Conservation (phyloP, 176 grass and related monocot species). For the Aegilops umbellulata region DNA sequence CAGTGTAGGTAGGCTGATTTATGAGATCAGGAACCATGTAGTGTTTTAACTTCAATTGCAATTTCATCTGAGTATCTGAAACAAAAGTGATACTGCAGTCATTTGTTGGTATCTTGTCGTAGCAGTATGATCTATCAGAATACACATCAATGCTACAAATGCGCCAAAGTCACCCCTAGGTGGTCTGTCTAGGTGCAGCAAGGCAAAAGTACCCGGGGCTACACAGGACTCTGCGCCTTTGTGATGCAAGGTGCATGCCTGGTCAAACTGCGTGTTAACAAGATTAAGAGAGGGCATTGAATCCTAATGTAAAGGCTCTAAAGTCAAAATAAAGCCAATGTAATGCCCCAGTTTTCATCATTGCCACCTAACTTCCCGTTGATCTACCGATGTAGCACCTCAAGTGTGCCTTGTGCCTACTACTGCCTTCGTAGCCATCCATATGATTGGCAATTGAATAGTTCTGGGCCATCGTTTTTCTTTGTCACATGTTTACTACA, state of each 20-base stretch:
- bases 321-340: not conserved
- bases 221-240: not conserved
- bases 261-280: not conserved
- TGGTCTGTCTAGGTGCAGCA: no score
- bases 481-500: not conserved
- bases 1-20: not conserved
- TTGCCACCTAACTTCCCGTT: not conserved
- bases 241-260: not conserved
- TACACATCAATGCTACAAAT: slow-evolving; percentile 6
- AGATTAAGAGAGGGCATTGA: not conserved
- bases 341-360: not conserved
- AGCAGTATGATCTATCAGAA: not conserved
- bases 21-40: not conserved
- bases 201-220: no score
- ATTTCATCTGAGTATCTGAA: not conserved
- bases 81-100: not conserved
- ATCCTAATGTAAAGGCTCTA: not conserved
- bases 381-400: not conserved
- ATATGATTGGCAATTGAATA: slow-evolving; percentile 1
- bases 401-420: not conserved
- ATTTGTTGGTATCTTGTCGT: not conserved
- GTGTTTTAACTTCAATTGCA: slow-evolving; percentile 12
- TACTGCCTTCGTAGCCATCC: not conserved
- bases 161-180: not conserved
- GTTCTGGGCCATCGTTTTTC: not conserved